phyloP scores from a whole-genome alignment of 2,329 filamentous ascomycete species.

The Didymella lethalis region DNA sequence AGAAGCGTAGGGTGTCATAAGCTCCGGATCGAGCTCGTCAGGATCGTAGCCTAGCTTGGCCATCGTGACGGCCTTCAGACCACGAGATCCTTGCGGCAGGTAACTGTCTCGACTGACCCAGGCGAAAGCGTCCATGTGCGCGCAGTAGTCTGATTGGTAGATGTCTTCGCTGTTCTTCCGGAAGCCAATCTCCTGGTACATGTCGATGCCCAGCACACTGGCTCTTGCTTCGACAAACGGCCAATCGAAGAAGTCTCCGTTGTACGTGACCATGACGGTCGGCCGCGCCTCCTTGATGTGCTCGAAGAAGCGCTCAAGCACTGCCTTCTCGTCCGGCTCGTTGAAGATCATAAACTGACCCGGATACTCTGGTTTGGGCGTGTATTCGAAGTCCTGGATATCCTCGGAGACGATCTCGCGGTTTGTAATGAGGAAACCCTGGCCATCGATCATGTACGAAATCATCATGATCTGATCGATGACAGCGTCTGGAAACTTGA shows the following conservation, averaged over 20 bases:
- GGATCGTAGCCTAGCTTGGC: constrained; percentile 98
- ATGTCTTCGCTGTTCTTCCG: constrained; percentile 94
- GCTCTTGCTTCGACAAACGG: constrained; percentile 95
- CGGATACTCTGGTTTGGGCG: constrained; percentile 93
- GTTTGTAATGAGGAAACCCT: constrained; percentile 97
- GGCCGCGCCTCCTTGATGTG: constrained; percentile 95
- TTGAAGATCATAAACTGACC: constrained; percentile 99
- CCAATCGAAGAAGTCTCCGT: constrained; percentile 99
- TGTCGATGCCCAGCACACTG: constrained; percentile 94
- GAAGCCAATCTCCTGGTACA: constrained; percentile 99
- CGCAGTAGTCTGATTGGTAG: constrained; percentile 94
- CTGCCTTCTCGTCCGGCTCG: constrained; percentile 86
- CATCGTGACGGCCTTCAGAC: constrained; percentile 95
- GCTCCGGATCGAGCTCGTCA: constrained; percentile 93
- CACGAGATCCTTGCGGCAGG: constrained; percentile 93
- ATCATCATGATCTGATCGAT: constrained; percentile 99
- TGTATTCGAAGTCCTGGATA: constrained; percentile 97
- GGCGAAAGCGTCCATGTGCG: constrained; percentile 98
- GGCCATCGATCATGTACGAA: constrained; percentile 99
- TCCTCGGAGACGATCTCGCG: constrained; percentile 97
- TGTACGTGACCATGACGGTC: constrained; percentile 99
- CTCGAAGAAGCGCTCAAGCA: constrained; percentile 91
- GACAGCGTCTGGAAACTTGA: constrained; percentile 95
- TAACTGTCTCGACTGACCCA: constrained; percentile 99
- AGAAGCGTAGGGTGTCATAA: constrained; percentile 89